A percentile compares a stretch with the other conserved stretches of the same genome.
Conservation (phyloP, 179 eudicot genomes). For the Drosera spatulata region DNA sequence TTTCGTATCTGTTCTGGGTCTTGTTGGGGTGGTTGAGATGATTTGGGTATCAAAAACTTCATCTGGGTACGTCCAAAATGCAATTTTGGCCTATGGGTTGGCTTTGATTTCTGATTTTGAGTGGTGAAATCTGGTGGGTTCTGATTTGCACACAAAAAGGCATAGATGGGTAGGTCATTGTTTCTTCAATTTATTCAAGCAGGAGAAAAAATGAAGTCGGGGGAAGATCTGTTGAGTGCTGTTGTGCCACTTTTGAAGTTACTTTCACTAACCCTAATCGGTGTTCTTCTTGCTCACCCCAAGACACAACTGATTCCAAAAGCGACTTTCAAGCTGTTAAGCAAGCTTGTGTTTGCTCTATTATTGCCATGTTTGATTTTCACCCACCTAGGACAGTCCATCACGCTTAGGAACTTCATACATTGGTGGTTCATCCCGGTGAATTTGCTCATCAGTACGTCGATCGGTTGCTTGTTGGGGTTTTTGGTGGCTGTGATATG, state of each 20-base stretch:
- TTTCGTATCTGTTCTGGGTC: too few relatives aligned
- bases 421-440: constrained; percentile 89
- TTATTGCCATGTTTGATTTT: constrained; percentile 75
- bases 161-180: too few relatives aligned
- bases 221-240: constrained; percentile 30
- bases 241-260: constrained; percentile 65
- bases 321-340: constrained; percentile 72
- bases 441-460: constrained; percentile 55
- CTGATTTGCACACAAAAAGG: too few relatives aligned
- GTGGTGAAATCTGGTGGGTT: too few relatives aligned
- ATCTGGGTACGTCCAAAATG: too few relatives aligned
- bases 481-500: constrained; percentile 51
- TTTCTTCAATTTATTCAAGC: neutral
- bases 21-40: too few relatives aligned
- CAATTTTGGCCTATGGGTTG: too few relatives aligned
- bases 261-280: constrained; percentile 46
- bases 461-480: constrained; percentile 63
- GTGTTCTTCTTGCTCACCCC: constrained; percentile 56
- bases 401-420: constrained; percentile 43
- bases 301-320: constrained; percentile 55
- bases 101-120: too few relatives aligned
- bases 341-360: constrained; percentile 86
- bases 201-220: neutral
- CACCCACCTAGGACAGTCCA: constrained; percentile 62
- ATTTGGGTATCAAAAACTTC: too few relatives aligned